A percentile compares a stretch with the other conserved stretches of the same genome.
Evolutionary conservation across 441 rosid genomes (phyloP).

Genomic region (Theobroma grandiflorum): DNA sequence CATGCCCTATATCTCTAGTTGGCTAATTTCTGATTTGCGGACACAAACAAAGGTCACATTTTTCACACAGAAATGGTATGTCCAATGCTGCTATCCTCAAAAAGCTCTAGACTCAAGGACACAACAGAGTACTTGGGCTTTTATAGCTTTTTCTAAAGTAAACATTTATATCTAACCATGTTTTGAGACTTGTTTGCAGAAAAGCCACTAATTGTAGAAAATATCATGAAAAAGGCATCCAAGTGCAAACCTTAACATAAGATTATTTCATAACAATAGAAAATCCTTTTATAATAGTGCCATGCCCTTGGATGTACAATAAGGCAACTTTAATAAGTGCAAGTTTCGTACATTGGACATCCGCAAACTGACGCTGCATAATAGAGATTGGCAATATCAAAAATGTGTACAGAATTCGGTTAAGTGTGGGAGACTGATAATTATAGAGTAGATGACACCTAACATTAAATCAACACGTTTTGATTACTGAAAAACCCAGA

Average conservation of each 20-base stretch:
- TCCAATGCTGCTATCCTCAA: not conserved
- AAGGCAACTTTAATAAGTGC: not conserved
- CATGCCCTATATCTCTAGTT: not conserved
- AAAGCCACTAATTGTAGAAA: slow-evolving; percentile 8
- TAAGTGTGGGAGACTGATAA: not conserved
- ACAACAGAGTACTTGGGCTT: not conserved
- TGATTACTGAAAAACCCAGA: not conserved
- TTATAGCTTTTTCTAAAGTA: not conserved
- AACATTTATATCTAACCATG: not conserved
- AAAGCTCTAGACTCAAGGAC: not conserved
- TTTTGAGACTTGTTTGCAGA: not conserved
- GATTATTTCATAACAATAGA: not conserved
- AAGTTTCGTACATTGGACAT: not conserved
- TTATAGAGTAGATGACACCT: not conserved
- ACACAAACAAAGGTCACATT: not conserved
- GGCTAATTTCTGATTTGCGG: not conserved
- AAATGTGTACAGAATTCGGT: not conserved
- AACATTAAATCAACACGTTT: not conserved
- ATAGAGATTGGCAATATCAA: not conserved
- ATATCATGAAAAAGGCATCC: not conserved
- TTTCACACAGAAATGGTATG: not conserved
- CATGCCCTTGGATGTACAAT: not conserved
- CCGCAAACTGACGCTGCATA: not conserved
- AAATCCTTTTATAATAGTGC: not conserved
- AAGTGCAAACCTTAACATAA: not conserved